Percentiles rank a stretch among this genome's conserved stretches.
Conservation (phyloP, 148 eudicot genomes). For the Chenopodium quinoa region DNA sequence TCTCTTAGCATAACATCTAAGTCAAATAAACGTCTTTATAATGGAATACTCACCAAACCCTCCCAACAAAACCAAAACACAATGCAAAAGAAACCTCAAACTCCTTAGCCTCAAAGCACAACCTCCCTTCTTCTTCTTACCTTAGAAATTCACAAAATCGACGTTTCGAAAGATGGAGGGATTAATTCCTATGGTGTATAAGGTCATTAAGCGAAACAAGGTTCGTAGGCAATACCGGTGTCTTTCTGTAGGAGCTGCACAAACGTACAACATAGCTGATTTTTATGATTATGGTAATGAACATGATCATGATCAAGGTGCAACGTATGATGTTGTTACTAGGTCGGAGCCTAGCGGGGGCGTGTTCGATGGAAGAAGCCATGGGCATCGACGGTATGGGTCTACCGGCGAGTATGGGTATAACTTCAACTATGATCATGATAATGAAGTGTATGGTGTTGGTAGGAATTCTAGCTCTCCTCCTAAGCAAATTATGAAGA, state of each 20-base stretch:
- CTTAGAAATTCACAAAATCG: not conserved
- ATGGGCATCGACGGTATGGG: constrained; percentile 32
- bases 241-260: constrained; percentile 29
- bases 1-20: constrained; percentile 17
- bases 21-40: constrained; percentile 21
- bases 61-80: not conserved
- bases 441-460: not conserved
- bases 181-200: constrained; percentile 42
- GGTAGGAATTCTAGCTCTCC: not conserved
- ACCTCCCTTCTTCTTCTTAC: not conserved
- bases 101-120: constrained; percentile 19
- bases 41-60: constrained; percentile 24
- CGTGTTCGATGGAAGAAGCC: not conserved
- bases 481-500: constrained; percentile 27
- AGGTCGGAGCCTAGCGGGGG: constrained; percentile 7
- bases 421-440: not conserved
- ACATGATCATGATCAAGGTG: not conserved
- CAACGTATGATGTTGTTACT: not conserved
- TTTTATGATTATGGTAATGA: constrained; percentile 25
- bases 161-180: constrained; percentile 41
- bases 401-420: constrained; percentile 23
- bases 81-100: constrained; percentile 17
- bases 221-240: constrained; percentile 36
- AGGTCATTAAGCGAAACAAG: constrained; percentile 35
- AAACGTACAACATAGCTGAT: constrained; percentile 36